phyloP scores from a whole-genome alignment of 2,329 filamentous ascomycete genomes.

The Alternaria consortialis region DNA sequence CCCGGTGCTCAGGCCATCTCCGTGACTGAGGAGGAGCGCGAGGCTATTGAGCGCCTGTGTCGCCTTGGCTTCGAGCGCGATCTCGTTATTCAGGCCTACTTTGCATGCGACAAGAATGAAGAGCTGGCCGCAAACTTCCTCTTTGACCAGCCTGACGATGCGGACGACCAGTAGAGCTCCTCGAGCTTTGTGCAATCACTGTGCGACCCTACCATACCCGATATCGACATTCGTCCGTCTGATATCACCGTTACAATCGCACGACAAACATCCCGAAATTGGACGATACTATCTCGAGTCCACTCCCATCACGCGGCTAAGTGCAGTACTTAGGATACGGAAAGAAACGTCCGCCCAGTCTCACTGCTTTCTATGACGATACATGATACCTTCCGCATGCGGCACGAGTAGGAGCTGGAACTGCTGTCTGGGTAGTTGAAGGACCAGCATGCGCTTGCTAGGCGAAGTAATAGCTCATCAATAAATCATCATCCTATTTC shows the following conservation, averaged over 20 bases:
- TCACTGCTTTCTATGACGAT: constrained; percentile 16
- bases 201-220: constrained; percentile 36
- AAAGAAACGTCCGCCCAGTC: constrained; percentile 5
- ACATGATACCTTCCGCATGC: constrained; percentile 27
- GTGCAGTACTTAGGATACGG: constrained; percentile 19
- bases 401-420: constrained; percentile 11
- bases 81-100: constrained; percentile 96
- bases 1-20: constrained; percentile 88
- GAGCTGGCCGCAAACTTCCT: constrained; percentile 97
- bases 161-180: constrained; percentile 60
- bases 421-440: constrained; percentile 17
- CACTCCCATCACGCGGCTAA: constrained; percentile 14
- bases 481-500: constrained; percentile 10
- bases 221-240: constrained; percentile 27
- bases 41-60: constrained; percentile 95
- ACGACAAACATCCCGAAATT: constrained; percentile 28
- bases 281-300: constrained; percentile 25
- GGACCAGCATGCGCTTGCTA: constrained; percentile 8
- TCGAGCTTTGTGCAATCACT: constrained; percentile 26
- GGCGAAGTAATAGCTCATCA: constrained; percentile 16
- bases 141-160: constrained; percentile 95
- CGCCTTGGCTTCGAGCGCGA: constrained; percentile 92
- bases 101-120: constrained; percentile 99
- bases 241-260: constrained; percentile 35
- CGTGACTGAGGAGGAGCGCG: constrained; percentile 94